phyloP scores from a whole-genome alignment of 2,329 filamentous ascomycete genomes.

The Talaromyces sp. region DNA sequence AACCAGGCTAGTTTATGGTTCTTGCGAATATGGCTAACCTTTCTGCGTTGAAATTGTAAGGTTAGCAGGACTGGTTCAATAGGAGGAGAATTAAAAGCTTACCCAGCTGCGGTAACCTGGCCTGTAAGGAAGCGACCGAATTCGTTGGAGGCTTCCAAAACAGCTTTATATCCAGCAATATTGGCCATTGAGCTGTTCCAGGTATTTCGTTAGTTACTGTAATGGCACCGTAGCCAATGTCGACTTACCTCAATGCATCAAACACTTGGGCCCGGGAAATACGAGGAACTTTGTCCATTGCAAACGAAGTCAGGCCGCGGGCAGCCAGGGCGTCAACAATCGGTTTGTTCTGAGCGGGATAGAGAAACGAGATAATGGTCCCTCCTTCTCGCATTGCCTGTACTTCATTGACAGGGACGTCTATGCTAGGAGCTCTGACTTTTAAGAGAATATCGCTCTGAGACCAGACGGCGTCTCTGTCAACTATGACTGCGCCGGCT shows the following conservation, averaged over 20 bases:
- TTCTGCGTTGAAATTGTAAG: slow-evolving; percentile 14
- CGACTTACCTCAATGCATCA: slow-evolving; percentile 59
- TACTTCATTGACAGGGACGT: slow-evolving; percentile 57
- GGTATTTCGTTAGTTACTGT: background rate
- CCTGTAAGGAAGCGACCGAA: slow-evolving; percentile 86
- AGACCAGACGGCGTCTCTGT: slow-evolving; percentile 64
- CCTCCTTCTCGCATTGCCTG: slow-evolving; percentile 62
- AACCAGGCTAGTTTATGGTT: background rate
- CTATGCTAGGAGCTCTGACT: slow-evolving; percentile 65
- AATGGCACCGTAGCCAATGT: background rate
- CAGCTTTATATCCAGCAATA: slow-evolving; percentile 88
- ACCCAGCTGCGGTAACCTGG: slow-evolving; percentile 81
- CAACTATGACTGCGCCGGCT: slow-evolving; percentile 72
- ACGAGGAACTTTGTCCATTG: slow-evolving; percentile 89
- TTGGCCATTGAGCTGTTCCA: slow-evolving; percentile 77
- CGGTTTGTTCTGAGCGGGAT: slow-evolving; percentile 72
- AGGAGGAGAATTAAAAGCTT: slow-evolving; percentile 17
- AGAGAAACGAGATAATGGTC: slow-evolving; percentile 76
- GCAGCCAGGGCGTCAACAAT: slow-evolving; percentile 68
- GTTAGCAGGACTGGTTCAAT: background rate
- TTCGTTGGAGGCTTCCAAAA: slow-evolving; percentile 81
- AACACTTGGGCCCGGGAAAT: slow-evolving; percentile 87
- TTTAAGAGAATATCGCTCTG: slow-evolving; percentile 77
- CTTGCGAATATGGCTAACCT: slow-evolving; percentile 13
- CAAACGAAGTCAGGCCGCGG: slow-evolving; percentile 69